A percentile compares a stretch with the other conserved stretches of the same genome.
Conservation (phyloP, 805 yeast genomes). For the Kluyveromyces starmeri region DNA sequence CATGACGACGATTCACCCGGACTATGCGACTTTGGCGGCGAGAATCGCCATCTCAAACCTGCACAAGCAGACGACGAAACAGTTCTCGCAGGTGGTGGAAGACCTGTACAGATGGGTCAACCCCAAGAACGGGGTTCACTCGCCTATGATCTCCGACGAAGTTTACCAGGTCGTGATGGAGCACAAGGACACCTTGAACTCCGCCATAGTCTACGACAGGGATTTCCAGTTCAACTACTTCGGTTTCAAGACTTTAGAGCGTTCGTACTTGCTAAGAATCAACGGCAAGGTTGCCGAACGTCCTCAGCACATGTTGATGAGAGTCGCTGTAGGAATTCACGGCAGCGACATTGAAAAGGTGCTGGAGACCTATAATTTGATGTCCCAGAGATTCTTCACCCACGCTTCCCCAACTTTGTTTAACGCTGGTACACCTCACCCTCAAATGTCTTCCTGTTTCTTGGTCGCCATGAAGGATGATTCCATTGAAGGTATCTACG, state of each 20-base stretch:
- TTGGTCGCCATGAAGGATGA: slow-evolving; percentile 86
- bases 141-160: slow-evolving; percentile 64
- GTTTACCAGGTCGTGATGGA: slow-evolving; percentile 54
- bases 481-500: slow-evolving; percentile 91
- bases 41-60: slow-evolving; percentile 90
- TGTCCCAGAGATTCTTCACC: slow-evolving; percentile 81
- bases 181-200: slow-evolving; percentile 57
- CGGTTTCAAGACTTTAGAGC: slow-evolving; percentile 86
- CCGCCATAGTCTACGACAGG: slow-evolving; percentile 66
- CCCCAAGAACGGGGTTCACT: slow-evolving; percentile 62
- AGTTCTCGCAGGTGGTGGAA: slow-evolving; percentile 66
- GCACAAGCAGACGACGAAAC: slow-evolving; percentile 89
- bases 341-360: slow-evolving; percentile 55
- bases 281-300: slow-evolving; percentile 71
- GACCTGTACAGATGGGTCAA: slow-evolving; percentile 70
- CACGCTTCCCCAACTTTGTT: slow-evolving; percentile 95
- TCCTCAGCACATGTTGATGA: slow-evolving; percentile 82
- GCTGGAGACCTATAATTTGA: slow-evolving; percentile 73
- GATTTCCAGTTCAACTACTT: slow-evolving; percentile 76
- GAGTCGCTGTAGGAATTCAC: slow-evolving; percentile 90
- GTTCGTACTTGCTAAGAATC: slow-evolving; percentile 67
- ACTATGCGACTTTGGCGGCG: slow-evolving; percentile 90
- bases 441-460: slow-evolving; percentile 88
- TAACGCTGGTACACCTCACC: slow-evolving; percentile 83
- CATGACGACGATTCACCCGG: slow-evolving; percentile 98